Evolutionary conservation across 2,329 filamentous ascomycete species (phyloP), one percentile per base, ranked within the genome.

Genomic region (Trichoderma sp.): DNA sequence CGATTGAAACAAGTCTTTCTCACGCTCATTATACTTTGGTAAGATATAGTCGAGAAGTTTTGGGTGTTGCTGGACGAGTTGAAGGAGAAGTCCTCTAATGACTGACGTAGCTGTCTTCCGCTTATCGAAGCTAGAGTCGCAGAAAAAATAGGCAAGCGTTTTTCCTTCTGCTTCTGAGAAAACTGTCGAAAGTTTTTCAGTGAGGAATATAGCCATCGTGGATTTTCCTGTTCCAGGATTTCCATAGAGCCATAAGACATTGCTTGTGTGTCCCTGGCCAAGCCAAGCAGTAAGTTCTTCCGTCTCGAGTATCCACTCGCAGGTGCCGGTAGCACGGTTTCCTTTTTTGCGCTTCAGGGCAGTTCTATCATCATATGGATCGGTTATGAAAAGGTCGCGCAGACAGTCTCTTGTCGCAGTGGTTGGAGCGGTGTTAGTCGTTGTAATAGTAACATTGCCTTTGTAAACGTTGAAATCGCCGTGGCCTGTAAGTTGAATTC

Each of bases 111-210:
- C 75, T 3, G 75, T 76, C 39, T 74, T 76, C 15, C 74, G 76
- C 51, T 56, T 73, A 14, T 76, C 71, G 63, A 73, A 75, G 43
- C 68, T 64, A 1, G 76, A 76, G 69, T 78, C 74, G 62, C 74
- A 76, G 70, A 78, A 78, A 65, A 77, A 77, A 61, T 76, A 77
- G 5, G 72, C 72, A 2, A 78, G 71, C 2, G 75, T 74, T 26
- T 75, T 75, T 6, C 32, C 56, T 1, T 56, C 18, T 3, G 58
- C 64, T 3, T n/a, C 21, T 9, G 66, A 71, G 57, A 76, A 76
- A 3, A 14, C 28, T 24, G 18, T 32, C 70, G 11, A 71, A 64
- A 77, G 72, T 18, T 66, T 67, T n/a, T 77, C 75, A 9, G 70
- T 57, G 18, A 72, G 18, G 26, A 65, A n/a, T 53, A 65, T 65